Conservation (phyloP, 306 rosid genomes). For the Gastrolobium villosum region DNA sequence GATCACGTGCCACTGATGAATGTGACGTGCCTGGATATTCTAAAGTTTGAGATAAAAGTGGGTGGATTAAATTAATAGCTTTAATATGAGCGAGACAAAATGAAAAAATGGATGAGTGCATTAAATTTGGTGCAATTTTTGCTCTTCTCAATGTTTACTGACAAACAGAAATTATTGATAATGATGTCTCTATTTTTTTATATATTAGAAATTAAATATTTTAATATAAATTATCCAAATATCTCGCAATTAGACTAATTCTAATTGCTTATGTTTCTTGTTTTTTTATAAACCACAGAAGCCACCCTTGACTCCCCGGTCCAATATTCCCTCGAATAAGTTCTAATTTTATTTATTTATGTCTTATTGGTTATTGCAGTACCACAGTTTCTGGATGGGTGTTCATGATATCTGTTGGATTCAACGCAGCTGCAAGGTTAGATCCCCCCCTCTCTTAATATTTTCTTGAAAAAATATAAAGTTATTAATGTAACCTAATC, state of each 20-base stretch:
- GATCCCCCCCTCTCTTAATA: too few species aligned
- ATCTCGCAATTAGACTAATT: too few species aligned
- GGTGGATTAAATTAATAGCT: background rate
- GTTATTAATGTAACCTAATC: too few species aligned
- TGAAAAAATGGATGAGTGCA: background rate
- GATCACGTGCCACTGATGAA: constrained; percentile 1
- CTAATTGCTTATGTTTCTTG: too few species aligned
- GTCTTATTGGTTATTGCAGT: constrained; percentile 61
- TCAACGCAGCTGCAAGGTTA: constrained; percentile 91
- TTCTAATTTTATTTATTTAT: too few species aligned
- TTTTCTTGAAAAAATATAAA: too few species aligned
- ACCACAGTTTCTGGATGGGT: constrained; percentile 74
- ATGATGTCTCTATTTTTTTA: background rate
- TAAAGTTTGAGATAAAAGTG: too few species aligned
- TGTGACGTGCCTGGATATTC: constrained; percentile 2
- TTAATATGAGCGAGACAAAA: background rate
- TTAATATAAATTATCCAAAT: too few species aligned
- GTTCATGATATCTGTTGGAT: constrained; percentile 85
- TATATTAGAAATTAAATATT: too few species aligned
- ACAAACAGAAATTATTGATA: background rate
- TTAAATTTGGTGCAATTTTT: background rate
- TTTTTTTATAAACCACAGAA: background rate
- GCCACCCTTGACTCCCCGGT: background rate
- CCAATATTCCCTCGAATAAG: background rate
- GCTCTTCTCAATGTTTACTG: background rate